Evolutionary conservation across 805 yeast genomes (phyloP), one percentile per base, ranked within the genome.

Genomic region (Jamesozyma hellenica): DNA sequence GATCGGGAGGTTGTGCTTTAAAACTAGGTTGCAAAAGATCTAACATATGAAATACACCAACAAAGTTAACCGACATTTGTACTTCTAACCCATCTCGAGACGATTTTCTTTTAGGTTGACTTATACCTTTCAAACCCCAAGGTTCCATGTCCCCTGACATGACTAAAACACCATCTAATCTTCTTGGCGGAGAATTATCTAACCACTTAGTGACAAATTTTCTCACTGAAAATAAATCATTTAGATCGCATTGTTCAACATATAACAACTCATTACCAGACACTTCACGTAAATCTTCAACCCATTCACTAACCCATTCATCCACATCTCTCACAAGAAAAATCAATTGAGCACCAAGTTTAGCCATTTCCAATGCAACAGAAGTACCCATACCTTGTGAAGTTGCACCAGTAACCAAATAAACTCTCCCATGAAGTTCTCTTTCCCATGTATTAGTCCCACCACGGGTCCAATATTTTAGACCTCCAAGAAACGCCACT

Each of bases 171-270:
- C 94, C 94, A 61, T 92, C 99, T 34, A 92, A 66, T 40, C 99
- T 64, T 51, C 99, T 71, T 10, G 96, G 92, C 3, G 96, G 94
- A 26, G 77, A 66, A 53, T 83, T 87, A 58, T 92, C 94, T 43
- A 92, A 68, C 97, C 97, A 92, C 43, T 71, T 77, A 2, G 97
- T 88, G 23, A 96, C 96, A 66, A 92, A 92, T 55, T 78, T 77
- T 51, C 99, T 71, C 11, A 92, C 72, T 2, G 87, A 77, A 54
- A 78, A 66, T 41, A 92, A 65, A 40, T 84, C 78, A 14, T 75
- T 65, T 42, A 92, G 67, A 57, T 92, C 94, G 59, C 94, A 86
- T 49, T 79, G 74, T 55, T 92, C 99, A n/a, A 92, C 88, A 59
- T 84, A 90, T 34, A 92, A 75, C 68, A 90, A 58, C 39, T 71